Conservation (phyloP, 2,329 filamentous ascomycete genomes). For the Alternaria atra region DNA sequence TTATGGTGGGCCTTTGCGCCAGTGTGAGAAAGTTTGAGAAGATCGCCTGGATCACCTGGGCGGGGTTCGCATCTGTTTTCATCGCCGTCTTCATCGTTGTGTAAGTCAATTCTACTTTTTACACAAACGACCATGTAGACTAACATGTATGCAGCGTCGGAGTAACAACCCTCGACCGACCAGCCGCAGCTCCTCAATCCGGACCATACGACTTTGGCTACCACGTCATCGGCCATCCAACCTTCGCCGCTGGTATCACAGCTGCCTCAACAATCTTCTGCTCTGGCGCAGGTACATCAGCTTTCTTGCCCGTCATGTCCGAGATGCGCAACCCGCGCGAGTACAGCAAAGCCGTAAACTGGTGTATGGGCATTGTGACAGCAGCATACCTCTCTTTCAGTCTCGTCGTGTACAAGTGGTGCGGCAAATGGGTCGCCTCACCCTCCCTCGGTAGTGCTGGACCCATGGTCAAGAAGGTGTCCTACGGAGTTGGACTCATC, state of each 20-base stretch:
- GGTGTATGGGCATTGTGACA: conserved; percentile 67
- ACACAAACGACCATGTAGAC: not conserved
- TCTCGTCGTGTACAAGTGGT: conserved; percentile 69
- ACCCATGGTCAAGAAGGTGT: conserved; percentile 66
- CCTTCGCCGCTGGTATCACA: conserved; percentile 67
- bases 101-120: conserved; percentile 9
- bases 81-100: conserved; percentile 67
- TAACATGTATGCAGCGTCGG: conserved; percentile 51
- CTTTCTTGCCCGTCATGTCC: conserved; percentile 70
- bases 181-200: conserved; percentile 67
- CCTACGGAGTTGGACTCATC: conserved; percentile 67
- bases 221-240: conserved; percentile 63
- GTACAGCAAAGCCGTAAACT: conserved; percentile 68
- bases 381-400: conserved; percentile 67
- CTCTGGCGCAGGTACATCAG: conserved; percentile 66
- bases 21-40: conserved; percentile 68
- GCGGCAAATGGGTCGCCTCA: conserved; percentile 69
- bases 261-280: conserved; percentile 67
- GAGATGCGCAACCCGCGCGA: conserved; percentile 70
- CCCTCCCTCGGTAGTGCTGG: conserved; percentile 70
- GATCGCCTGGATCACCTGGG: conserved; percentile 70
- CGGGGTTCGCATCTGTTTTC: conserved; percentile 67
- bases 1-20: conserved; percentile 61
- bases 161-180: conserved; percentile 65
- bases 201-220: conserved; percentile 69